These are phyloP conservation scores for Pseudogymnoascus sp. DNA, from an alignment of 2,329 filamentous ascomycete genomes.

Conservation along the genomic window DNA sequence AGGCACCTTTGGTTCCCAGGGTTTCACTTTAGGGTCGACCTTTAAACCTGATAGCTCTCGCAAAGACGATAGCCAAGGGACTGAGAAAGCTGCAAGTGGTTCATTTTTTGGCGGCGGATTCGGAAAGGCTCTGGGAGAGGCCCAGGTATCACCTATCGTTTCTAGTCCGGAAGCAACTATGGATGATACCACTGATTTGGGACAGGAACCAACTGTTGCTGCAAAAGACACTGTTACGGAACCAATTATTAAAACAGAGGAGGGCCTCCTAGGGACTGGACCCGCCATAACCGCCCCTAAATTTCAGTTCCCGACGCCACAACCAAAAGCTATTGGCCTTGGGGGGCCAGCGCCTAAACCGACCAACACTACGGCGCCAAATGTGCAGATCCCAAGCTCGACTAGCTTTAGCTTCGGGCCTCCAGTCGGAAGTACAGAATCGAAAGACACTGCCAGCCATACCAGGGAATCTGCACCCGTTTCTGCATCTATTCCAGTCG, in stretches of 20 bases:
- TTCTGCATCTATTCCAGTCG: neutral
- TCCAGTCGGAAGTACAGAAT: neutral
- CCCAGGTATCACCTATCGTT: conserved; percentile 29
- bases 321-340: neutral
- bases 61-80: conserved; percentile 47
- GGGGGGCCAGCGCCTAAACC: neutral
- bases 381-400: neutral
- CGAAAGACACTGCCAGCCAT: neutral
- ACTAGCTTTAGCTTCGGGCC: neutral
- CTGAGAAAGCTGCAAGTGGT: conserved; percentile 34
- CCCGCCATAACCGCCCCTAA: conserved; percentile 24
- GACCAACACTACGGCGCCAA: neutral
- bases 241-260: neutral
- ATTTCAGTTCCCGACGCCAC: neutral
- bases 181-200: conserved; percentile 23
- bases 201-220: neutral
- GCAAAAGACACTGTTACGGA: neutral
- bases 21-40: conserved; percentile 28
- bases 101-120: conserved; percentile 58
- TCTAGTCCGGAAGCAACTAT: conserved; percentile 43
- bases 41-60: conserved; percentile 42
- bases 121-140: conserved; percentile 48
- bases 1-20: conserved; percentile 27
- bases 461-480: neutral
- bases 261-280: neutral